Percentiles rank a stretch among this genome's conserved stretches.
Evolutionary conservation across 371 early-diverging fungal species (phyloP).

Genomic region (Haplosporangium sp.): DNA sequence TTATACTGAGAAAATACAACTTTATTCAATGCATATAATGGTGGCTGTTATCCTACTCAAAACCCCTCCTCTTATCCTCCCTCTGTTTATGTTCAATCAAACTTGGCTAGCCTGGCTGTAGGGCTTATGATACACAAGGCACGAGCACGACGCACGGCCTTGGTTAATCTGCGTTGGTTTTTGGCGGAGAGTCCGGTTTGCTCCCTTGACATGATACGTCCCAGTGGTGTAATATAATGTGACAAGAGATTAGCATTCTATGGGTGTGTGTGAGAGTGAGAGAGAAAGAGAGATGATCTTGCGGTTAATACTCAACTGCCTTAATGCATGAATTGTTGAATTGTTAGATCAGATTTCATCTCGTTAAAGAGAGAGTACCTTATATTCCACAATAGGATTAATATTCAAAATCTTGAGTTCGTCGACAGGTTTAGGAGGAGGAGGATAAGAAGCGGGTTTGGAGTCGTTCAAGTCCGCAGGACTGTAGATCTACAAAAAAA

Average conservation of each 20-base stretch:
- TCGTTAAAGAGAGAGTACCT: constrained; percentile 51
- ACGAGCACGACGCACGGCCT: constrained; percentile 87
- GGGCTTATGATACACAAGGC: constrained; percentile 75
- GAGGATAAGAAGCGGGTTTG: constrained; percentile 17
- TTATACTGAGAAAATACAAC: no score
- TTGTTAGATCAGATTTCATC: no score
- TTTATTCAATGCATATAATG: no score
- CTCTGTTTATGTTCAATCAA: constrained; percentile 6
- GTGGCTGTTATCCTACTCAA: not conserved
- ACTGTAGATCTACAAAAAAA: constrained; percentile 31
- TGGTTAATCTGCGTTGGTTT: constrained; percentile 82
- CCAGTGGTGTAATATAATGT: constrained; percentile 83
- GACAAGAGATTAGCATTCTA: constrained; percentile 75
- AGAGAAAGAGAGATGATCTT: not conserved
- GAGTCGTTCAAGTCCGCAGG: constrained; percentile 45
- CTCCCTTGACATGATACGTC: constrained; percentile 81
- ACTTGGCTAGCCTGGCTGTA: constrained; percentile 25
- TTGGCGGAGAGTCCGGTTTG: constrained; percentile 82
- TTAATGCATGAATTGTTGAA: no score
- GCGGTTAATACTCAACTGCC: not conserved
- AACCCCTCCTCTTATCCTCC: not conserved
- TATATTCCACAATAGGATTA: constrained; percentile 82
- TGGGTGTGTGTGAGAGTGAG: no score
- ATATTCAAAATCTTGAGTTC: constrained; percentile 64
- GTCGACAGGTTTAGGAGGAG: constrained; percentile 42